Percentiles rank a stretch among this genome's conserved stretches.
Evolutionary conservation across 2,329 filamentous ascomycete genomes (phyloP).

Genomic region (Polytolypa hystricis): DNA sequence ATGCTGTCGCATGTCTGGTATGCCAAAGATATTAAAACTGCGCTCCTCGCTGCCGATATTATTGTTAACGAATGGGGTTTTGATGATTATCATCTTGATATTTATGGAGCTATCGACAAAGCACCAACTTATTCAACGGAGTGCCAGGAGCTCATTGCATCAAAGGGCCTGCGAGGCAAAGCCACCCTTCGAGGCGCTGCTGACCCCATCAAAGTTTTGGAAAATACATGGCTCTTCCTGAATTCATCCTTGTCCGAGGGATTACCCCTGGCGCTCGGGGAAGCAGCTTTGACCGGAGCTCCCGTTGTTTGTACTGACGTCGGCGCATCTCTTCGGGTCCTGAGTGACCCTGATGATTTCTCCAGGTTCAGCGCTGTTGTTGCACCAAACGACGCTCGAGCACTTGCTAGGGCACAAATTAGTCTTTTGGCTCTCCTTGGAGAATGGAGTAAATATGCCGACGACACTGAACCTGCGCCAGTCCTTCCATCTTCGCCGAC

Average conservation of each 20-base stretch:
- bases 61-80: slow-evolving; percentile 58
- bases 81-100: slow-evolving; percentile 50
- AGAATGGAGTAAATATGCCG: slow-evolving; percentile 49
- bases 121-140: slow-evolving; percentile 50
- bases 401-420: slow-evolving; percentile 51
- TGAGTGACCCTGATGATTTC: slow-evolving; percentile 34
- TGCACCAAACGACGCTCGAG: slow-evolving; percentile 51
- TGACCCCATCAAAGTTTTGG: slow-evolving; percentile 44
- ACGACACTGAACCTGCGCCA: slow-evolving; percentile 36
- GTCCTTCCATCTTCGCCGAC: slow-evolving; percentile 40
- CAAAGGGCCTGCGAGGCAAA: slow-evolving; percentile 40
- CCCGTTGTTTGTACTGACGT: slow-evolving; percentile 35
- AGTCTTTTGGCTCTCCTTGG: slow-evolving; percentile 51
- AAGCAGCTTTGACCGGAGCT: slow-evolving; percentile 36
- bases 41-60: slow-evolving; percentile 52
- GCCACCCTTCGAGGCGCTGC: slow-evolving; percentile 47
- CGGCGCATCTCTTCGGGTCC: slow-evolving; percentile 30
- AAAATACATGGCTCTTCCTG: slow-evolving; percentile 47
- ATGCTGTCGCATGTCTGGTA: slow-evolving; percentile 50
- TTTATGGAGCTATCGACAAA: slow-evolving; percentile 54
- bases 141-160: slow-evolving; percentile 47
- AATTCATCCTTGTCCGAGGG: slow-evolving; percentile 38
- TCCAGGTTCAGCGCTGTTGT: slow-evolving; percentile 51
- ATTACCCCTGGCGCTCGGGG: slow-evolving; percentile 35
- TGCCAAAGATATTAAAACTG: slow-evolving; percentile 53